Percentiles rank a stretch among this genome's conserved stretches.
Evolutionary conservation across 179 eudicot genomes (phyloP).

Genomic region (Silene noctiflora): DNA sequence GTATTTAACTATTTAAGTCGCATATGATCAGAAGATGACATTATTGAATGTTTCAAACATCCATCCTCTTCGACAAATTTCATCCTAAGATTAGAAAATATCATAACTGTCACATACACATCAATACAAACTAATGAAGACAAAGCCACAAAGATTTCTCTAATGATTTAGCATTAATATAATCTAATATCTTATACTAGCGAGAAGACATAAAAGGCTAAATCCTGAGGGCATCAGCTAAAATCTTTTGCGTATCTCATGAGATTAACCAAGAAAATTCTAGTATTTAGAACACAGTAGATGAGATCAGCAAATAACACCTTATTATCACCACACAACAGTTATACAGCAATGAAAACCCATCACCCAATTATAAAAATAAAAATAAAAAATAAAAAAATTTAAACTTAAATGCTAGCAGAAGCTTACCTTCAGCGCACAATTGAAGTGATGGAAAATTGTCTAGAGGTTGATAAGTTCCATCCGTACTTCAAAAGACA

Average conservation of each 20-base stretch:
- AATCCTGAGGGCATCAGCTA: constrained; percentile 20
- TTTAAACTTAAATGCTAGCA: not conserved
- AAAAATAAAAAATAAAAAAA: too few relatives aligned
- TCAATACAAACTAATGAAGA: not conserved
- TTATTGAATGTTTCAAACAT: not conserved
- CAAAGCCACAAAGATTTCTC: not conserved
- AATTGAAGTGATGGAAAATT: constrained; percentile 57
- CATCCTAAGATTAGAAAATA: not conserved
- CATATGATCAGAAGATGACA: not conserved
- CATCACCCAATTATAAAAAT: constrained; percentile 10
- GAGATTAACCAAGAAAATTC: constrained; percentile 14
- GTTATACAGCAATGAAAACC: constrained; percentile 6
- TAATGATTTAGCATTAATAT: not conserved
- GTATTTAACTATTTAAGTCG: not conserved
- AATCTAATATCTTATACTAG: not conserved
- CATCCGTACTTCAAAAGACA: not conserved
- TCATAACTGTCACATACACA: not conserved
- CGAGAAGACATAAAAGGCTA: constrained; percentile 1
- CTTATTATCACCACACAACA: constrained; percentile 19
- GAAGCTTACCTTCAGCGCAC: constrained; percentile 48
- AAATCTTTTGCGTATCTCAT: constrained; percentile 12
- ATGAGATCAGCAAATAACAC: constrained; percentile 19
- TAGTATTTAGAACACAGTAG: not conserved
- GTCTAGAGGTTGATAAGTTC: constrained; percentile 41
- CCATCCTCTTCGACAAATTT: not conserved